Evolutionary conservation across 2,329 filamentous ascomycete genomes (phyloP), one percentile per base, ranked within the genome.

Genomic region (Lizonia empirigonia): DNA sequence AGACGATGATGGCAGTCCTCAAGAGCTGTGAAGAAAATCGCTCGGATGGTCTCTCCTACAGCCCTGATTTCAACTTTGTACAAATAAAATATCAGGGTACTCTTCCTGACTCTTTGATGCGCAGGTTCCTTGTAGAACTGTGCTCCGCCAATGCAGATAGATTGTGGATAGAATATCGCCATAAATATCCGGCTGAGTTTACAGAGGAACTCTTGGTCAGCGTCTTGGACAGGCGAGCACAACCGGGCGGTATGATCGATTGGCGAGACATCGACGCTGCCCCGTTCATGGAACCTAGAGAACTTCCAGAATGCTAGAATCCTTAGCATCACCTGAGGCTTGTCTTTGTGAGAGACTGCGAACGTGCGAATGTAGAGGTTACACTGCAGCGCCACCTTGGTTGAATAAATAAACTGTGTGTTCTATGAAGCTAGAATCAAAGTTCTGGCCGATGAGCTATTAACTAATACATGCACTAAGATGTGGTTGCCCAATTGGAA

Each of bases 1-100:
- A 32, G 34, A 9, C 20, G 26, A 1, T 41, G 4, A 4, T 13
- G 5, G 23, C 37, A 2, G 2, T 48, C 3, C 3, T 35, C 5
- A 30, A 29, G 13, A 22, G 22, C 9, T 1, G 10, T 7, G 1
- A 2, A 1, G 9, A 20, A 16, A 7, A 9, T 12, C 23, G 9
- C 12, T 12, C 23, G 5, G 18, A 41, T 24, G 29, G 26, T 4
- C 3, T 0, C 4, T 2, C 8, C 7, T 36, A 36, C 10, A 1
- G 0, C 10, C 22, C 18, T 22, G 4, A 12, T 6, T 1, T 1
- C 8, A 1, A 12, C 0, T 13, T 8, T n/a, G 9, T 48, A n/a
- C 8, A 2, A 5, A 40, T 10, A 4, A 13, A 36, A 16, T 48
- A 34, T 16, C n/a, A n/a, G 5, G 30, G 36, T 9, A 46, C 34